Evolutionary conservation across 2,329 filamentous ascomycete species (phyloP).

Genomic region (Trichophyton simii): DNA sequence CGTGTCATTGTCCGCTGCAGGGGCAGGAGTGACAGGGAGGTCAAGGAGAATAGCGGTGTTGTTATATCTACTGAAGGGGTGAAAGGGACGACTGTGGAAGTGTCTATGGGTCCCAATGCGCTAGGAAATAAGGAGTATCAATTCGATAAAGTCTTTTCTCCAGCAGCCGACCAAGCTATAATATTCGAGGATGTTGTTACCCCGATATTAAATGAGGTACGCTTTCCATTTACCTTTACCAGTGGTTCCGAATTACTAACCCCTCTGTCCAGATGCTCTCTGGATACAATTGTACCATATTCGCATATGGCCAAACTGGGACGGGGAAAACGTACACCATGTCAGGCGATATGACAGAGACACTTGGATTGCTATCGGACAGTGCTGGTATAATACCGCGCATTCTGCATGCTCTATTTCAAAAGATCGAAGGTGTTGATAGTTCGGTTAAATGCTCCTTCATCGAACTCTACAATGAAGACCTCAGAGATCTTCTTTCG

Average conservation of each 20-base stretch:
- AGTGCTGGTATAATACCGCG: slow-evolving; percentile 91
- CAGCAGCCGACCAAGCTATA: slow-evolving; percentile 84
- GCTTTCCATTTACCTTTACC: slow-evolving; percentile 15
- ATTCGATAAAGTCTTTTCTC: slow-evolving; percentile 95
- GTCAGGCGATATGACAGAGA: slow-evolving; percentile 93
- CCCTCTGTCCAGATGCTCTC: slow-evolving; percentile 57
- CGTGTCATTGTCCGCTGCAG: slow-evolving; percentile 93
- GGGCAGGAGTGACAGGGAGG: slow-evolving; percentile 82
- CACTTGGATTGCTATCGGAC: slow-evolving; percentile 72
- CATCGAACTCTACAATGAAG: slow-evolving; percentile 97
- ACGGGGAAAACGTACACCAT: slow-evolving; percentile 99
- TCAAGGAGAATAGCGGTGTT: slow-evolving; percentile 86
- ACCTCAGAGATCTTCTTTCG: slow-evolving; percentile 78
- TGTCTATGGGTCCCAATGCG: slow-evolving; percentile 86
- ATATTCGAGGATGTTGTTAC: slow-evolving; percentile 91
- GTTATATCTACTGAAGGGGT: slow-evolving; percentile 81
- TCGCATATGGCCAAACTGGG: slow-evolving; percentile 94
- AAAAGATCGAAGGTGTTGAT: slow-evolving; percentile 70
- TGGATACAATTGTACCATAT: slow-evolving; percentile 97
- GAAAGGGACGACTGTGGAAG: slow-evolving; percentile 67
- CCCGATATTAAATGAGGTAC: slow-evolving; percentile 82
- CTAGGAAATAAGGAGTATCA: slow-evolving; percentile 92
- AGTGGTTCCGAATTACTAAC: not conserved
- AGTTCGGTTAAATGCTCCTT: slow-evolving; percentile 95
- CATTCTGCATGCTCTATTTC: slow-evolving; percentile 74